These are phyloP conservation scores for Symbiodinium pilosum DNA, from an alignment of 73 alveolate genomes.

Conservation along the genomic window DNA sequence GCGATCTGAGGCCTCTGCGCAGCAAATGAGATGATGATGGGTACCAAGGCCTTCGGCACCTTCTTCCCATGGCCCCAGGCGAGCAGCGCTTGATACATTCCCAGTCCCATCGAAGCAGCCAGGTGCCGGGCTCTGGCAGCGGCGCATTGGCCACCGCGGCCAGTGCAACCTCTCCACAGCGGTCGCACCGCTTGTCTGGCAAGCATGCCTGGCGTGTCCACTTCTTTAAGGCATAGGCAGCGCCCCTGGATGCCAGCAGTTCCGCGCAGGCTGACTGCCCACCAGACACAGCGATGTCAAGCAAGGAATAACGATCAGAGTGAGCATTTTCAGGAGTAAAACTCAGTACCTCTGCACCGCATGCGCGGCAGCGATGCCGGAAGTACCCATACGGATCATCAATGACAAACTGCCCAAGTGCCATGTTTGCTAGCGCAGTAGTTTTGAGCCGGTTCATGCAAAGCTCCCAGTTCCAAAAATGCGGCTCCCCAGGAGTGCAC, in stretches of 20 bases:
- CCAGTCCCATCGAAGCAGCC: not conserved
- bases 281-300: not conserved
- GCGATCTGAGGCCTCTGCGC: not conserved
- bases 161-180: not conserved
- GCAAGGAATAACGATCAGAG: not conserved
- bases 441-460: not conserved
- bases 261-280: slow-evolving; percentile 41
- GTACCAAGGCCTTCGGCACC: not conserved
- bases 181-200: not conserved
- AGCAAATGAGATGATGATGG: not conserved
- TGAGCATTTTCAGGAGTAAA: not conserved
- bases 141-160: not conserved
- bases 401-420: not conserved
- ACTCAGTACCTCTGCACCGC: not conserved
- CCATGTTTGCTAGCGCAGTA: not conserved
- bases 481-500: not conserved
- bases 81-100: not conserved
- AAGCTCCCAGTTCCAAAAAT: not conserved
- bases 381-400: not conserved
- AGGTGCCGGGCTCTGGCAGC: not conserved
- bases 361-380: not conserved
- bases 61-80: not conserved
- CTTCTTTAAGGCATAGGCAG: not conserved
- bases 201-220: not conserved
- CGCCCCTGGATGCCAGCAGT: not conserved